A percentile compares a stretch with the other conserved stretches of the same genome.
phyloP scores from a whole-genome alignment of 1,284 basidiomycete species.

The Rhodotorula sp. region DNA sequence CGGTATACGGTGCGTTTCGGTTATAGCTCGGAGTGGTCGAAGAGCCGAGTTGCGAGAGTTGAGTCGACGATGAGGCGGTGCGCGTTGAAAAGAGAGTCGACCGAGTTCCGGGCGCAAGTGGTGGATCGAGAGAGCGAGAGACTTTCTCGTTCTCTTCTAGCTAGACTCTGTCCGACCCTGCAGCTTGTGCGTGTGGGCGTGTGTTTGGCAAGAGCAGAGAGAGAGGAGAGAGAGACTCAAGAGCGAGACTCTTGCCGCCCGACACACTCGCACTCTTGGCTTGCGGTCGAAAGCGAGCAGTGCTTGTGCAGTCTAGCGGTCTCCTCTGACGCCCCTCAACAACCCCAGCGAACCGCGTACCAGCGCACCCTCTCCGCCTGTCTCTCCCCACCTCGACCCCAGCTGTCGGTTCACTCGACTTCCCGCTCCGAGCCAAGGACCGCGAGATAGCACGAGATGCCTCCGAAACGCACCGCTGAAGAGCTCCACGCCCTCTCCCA shows the following conservation, averaged over 20 bases:
- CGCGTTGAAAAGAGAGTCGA: neutral
- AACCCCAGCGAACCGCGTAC: neutral
- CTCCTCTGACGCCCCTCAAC: neutral
- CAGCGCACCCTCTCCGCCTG: neutral
- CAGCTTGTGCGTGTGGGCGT: neutral
- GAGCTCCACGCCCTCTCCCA: slow-evolving; percentile 28
- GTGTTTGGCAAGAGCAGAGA: neutral
- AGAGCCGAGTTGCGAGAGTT: neutral
- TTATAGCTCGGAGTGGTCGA: neutral
- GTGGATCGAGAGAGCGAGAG: no score
- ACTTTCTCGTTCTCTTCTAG: no score
- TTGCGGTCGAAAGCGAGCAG: no score
- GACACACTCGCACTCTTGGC: no score
- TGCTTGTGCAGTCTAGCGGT: no score
- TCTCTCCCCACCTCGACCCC: neutral
- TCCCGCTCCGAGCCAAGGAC: neutral
- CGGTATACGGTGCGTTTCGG: neutral
- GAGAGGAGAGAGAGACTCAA: neutral
- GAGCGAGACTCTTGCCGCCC: no score
- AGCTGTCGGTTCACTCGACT: no score
- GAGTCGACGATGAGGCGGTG: neutral
- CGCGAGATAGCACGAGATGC: slow-evolving; percentile 19
- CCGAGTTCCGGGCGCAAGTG: neutral
- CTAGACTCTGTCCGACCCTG: no score
- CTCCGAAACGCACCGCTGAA: slow-evolving; percentile 29